Evolutionary conservation across 768 basidiomycete species (phyloP).

Genomic region (Coprinopsis marcescibilis): DNA sequence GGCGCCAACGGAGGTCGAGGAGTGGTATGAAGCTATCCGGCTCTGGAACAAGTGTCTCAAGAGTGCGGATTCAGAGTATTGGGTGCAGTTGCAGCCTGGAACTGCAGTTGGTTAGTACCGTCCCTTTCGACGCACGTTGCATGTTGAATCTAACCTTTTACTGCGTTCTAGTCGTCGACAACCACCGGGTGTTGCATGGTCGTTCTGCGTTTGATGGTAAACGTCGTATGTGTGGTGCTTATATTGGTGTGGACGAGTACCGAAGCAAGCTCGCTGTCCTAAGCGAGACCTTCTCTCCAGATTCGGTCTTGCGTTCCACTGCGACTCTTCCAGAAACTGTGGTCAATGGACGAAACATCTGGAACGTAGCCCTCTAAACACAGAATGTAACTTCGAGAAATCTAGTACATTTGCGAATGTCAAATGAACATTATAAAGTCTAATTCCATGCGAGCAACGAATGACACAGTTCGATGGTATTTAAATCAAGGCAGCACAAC

Average conservation of each 20-base stretch:
- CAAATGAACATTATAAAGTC: too few relatives aligned
- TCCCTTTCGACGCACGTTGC: background rate
- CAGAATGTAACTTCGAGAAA: too few relatives aligned
- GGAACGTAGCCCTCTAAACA: conserved; percentile 47
- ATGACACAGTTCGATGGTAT: too few relatives aligned
- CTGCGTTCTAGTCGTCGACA: conserved; percentile 65
- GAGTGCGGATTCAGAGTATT: conserved; percentile 81
- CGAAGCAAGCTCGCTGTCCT: conserved; percentile 70
- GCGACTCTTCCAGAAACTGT: conserved; percentile 17
- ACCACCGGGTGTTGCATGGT: conserved; percentile 91
- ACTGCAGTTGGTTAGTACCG: conserved; percentile 68
- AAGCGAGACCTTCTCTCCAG: conserved; percentile 48
- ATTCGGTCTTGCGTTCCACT: conserved; percentile 22
- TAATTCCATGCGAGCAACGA: too few relatives aligned
- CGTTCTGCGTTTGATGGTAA: conserved; percentile 86
- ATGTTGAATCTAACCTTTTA: background rate
- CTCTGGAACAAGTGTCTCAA: conserved; percentile 73
- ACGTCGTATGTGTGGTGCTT: conserved; percentile 93
- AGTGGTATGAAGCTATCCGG: conserved; percentile 79
- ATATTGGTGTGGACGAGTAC: conserved; percentile 89
- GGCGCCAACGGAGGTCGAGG: conserved; percentile 55
- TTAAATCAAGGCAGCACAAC: too few relatives aligned
- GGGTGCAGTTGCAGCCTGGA: conserved; percentile 85
- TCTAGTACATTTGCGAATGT: too few relatives aligned
- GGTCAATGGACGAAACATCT: conserved; percentile 44